phyloP scores from a whole-genome alignment of 768 basidiomycete species.

The Megacollybia marginata region DNA sequence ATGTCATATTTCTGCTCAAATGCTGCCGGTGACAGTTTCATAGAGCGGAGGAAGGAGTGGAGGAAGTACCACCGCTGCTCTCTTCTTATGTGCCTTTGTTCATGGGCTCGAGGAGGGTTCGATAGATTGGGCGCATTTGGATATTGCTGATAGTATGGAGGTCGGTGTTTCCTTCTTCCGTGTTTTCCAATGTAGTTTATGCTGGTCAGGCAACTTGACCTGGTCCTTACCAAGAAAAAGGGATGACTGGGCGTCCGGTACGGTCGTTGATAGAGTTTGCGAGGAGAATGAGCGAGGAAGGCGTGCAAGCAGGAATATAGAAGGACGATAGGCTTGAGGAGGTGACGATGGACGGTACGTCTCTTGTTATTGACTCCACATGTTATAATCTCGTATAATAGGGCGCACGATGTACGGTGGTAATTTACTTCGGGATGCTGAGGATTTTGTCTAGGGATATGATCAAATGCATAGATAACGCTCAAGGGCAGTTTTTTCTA shows the following conservation, averaged over 20 bases:
- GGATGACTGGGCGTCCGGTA: constrained; percentile 77
- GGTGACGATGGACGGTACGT: too few species aligned
- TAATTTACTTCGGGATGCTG: too few species aligned
- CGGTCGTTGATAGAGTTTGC: constrained; percentile 27
- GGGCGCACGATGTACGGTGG: too few species aligned
- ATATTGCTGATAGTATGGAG: constrained; percentile 81
- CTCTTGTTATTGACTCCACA: too few species aligned
- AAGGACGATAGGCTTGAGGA: too few species aligned
- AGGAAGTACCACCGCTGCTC: constrained; percentile 74
- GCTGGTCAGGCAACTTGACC: constrained; percentile 38
- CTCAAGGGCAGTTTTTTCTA: too few species aligned
- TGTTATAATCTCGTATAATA: too few species aligned
- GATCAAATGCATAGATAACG: too few species aligned
- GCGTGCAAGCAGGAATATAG: too few species aligned
- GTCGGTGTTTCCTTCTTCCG: constrained; percentile 21
- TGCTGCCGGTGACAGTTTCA: constrained; percentile 2
- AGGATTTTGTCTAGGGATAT: too few species aligned
- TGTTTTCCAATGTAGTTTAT: neutral
- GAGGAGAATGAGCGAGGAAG: constrained; percentile 7
- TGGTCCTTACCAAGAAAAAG: constrained; percentile 58
- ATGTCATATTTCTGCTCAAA: constrained; percentile 8
- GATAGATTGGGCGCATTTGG: constrained; percentile 82
- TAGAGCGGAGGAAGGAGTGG: constrained; percentile 68
- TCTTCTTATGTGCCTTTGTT: constrained; percentile 82
- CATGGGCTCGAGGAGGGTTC: constrained; percentile 58